Evolutionary conservation across 805 yeast species (phyloP).

Genomic region (Cyberlindnera subsufficiens): DNA sequence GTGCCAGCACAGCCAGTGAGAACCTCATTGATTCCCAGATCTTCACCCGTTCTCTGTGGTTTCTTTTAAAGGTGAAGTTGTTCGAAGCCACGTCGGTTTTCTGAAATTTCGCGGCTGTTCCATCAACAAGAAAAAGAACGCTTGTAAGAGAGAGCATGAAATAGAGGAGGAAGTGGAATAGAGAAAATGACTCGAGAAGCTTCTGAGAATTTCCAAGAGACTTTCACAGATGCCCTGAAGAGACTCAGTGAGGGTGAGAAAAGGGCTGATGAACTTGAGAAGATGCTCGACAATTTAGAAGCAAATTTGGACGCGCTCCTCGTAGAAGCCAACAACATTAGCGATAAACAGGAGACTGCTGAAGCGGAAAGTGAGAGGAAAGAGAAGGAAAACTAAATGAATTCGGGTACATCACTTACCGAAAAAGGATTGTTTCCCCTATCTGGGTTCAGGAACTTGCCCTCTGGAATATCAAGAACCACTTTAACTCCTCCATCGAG

Average conservation of each 20-base stretch:
- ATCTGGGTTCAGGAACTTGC: conserved; percentile 54
- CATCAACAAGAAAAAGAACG: too few species aligned
- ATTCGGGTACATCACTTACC: conserved; percentile 27
- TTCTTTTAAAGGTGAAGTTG: too few species aligned
- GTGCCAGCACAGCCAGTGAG: conserved; percentile 2
- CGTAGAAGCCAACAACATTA: conserved; percentile 36
- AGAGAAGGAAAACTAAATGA: background rate
- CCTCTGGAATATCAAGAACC: conserved; percentile 32
- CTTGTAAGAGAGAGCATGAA: too few species aligned
- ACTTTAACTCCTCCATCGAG: conserved; percentile 69
- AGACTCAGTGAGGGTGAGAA: conserved; percentile 63
- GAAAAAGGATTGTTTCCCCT: conserved; percentile 71
- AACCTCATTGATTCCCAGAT: too few species aligned
- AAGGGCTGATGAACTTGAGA: conserved; percentile 57
- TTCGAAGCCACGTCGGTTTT: too few species aligned
- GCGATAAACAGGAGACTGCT: background rate
- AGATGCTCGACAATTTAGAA: conserved; percentile 59
- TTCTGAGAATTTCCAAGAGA: conserved; percentile 32
- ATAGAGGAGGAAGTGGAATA: background rate
- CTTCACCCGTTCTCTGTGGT: too few species aligned
- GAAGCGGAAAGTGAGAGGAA: background rate
- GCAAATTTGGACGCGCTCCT: conserved; percentile 54
- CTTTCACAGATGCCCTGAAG: conserved; percentile 41
- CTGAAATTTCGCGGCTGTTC: too few species aligned
- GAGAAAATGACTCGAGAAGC: conserved; percentile 9